Base-by-base conservation (phyloP, 257 asterid genomes). In the Vinca minor region DNA sequence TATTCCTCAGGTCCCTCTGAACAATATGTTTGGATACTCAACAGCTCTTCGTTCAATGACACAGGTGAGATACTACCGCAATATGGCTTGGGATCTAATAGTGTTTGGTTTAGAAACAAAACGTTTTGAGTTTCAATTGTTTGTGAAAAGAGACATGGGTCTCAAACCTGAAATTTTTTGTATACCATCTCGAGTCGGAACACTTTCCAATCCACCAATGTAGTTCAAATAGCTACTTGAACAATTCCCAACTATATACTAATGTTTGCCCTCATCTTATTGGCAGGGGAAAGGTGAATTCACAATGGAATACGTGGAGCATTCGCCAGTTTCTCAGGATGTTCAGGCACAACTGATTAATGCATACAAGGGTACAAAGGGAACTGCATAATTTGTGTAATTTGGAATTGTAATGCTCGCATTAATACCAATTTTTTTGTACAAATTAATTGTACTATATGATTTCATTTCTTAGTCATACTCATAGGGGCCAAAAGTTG, bases 271-370 rank as follows among this genome's bases (percentile, higher is more conserved):
- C 49, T 74, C n/a, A 5, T 65, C 8, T 53, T n/a, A n/a, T n/a
- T n/a, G n/a, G n/a, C 77, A 93, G 97, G 98, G 98, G 3, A 93
- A 93, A 84, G 98, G 98, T 14, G 98, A 93, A 81, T 93, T 93
- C 75, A 89, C 98, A 26, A 93, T 89, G 98, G 98, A 93, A 75
- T 93, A 93, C 73, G 69, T 73, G 57, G 88, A 89, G 69, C 98
- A 93, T 68, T 70, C 82, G 4, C 86, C 94, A 56, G 96, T 93
- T 68, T 73, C 98, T 9, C 78, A 79, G 65, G 98, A 92, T 35
- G 95, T 87, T 62, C 98, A 92, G 77, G 77, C 84, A 17, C 97
- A 87, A 78, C 74, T 93, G 71, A 82, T 93, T 72, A 87, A 85
- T 28, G 48, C 77, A 7, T 70, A 85, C 87, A 85, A 85, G 76